Evolutionary conservation across 805 yeast species (phyloP).

Genomic region (Candida oleophila): DNA sequence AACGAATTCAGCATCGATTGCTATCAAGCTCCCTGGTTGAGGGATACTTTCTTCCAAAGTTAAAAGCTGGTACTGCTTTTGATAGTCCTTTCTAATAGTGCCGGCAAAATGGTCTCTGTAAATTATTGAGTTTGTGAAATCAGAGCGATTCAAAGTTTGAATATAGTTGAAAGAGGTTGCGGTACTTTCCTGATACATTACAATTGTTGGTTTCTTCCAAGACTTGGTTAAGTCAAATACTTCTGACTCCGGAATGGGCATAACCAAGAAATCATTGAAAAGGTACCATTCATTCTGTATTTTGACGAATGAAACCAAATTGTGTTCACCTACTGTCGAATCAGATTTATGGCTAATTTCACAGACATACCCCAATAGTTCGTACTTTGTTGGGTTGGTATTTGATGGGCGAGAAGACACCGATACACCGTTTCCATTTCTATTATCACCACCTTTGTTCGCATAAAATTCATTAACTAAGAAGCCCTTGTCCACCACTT

Average conservation of each 20-base stretch:
- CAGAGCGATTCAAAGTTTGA: slow-evolving; percentile 28
- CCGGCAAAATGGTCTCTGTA: slow-evolving; percentile 75
- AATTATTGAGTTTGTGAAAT: slow-evolving; percentile 57
- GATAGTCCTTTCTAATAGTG: slow-evolving; percentile 56
- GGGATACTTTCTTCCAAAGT: slow-evolving; percentile 68
- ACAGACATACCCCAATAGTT: slow-evolving; percentile 68
- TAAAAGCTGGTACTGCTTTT: slow-evolving; percentile 65
- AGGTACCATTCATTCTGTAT: slow-evolving; percentile 66
- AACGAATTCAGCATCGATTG: slow-evolving; percentile 97
- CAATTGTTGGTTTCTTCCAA: slow-evolving; percentile 83
- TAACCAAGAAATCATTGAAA: slow-evolving; percentile 89
- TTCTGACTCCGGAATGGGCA: slow-evolving; percentile 70
- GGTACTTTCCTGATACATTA: slow-evolving; percentile 54
- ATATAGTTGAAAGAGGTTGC: background rate
- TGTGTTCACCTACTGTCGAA: slow-evolving; percentile 43
- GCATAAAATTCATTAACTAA: slow-evolving; percentile 58
- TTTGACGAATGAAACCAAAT: slow-evolving; percentile 58
- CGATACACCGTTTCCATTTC: background rate
- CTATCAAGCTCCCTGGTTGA: slow-evolving; percentile 69
- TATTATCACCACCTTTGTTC: slow-evolving; percentile 1
- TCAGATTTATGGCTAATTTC: slow-evolving; percentile 53
- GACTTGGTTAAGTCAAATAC: slow-evolving; percentile 67
- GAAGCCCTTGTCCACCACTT: slow-evolving; percentile 54
- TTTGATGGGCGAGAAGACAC: background rate
- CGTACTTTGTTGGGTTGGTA: slow-evolving; percentile 34